Evolutionary conservation across 352 stramenopile genomes (phyloP).

Genomic region (Globisporangium viniferum): DNA sequence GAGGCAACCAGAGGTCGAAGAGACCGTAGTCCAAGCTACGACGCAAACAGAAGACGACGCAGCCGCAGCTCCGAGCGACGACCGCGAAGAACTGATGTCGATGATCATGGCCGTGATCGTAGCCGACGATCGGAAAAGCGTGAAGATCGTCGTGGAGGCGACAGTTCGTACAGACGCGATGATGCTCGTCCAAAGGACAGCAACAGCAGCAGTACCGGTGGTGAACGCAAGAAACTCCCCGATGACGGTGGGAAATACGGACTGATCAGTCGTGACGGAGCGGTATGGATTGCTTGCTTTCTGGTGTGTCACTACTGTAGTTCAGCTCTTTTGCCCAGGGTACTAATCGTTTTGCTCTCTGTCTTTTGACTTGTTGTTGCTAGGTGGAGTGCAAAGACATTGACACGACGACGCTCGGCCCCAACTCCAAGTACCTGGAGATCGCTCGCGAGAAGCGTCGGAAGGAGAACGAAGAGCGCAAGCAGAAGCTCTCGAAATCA

Average conservation of each 20-base stretch:
- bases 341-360: neutral
- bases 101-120: neutral
- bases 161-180: conserved; percentile 1
- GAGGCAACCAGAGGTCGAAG: neutral
- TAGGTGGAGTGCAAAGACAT: conserved; percentile 67
- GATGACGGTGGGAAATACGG: conserved; percentile 56
- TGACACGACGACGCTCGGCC: conserved; percentile 73
- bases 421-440: conserved; percentile 70
- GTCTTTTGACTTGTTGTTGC: neutral
- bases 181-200: neutral
- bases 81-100: neutral
- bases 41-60: neutral
- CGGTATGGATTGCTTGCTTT: conserved; percentile 25
- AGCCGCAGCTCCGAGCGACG: conserved; percentile 4
- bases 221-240: conserved; percentile 20
- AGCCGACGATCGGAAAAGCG: neutral
- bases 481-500: conserved; percentile 53
- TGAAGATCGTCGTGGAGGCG: neutral
- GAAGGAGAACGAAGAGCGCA: conserved; percentile 67
- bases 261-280: conserved; percentile 51
- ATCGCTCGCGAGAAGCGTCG: conserved; percentile 68
- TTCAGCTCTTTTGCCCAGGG: neutral
- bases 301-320: neutral
- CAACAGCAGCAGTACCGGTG: neutral
- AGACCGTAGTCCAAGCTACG: conserved; percentile 6